A percentile compares a stretch with the other conserved stretches of the same genome.
Evolutionary conservation across 805 yeast genomes (phyloP).

Genomic region (Zygotorulaspora florentina): DNA sequence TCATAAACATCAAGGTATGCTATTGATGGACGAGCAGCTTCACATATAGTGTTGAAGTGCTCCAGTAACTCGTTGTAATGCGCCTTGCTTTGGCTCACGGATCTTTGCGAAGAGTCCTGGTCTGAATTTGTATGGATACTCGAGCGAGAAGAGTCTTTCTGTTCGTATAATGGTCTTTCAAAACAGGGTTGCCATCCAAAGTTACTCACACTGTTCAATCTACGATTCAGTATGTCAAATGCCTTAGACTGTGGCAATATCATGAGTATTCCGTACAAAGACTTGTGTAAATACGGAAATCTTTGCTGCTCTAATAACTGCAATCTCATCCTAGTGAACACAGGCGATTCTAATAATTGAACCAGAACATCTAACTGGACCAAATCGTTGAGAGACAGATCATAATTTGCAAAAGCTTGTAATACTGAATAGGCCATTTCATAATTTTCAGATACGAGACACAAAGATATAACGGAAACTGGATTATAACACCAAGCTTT

Average conservation of each 20-base stretch:
- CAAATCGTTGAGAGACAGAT: slow-evolving; percentile 63
- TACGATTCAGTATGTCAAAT: slow-evolving; percentile 70
- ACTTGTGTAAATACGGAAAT: slow-evolving; percentile 76
- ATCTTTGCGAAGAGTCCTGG: slow-evolving; percentile 21
- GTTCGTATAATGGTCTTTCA: slow-evolving; percentile 5
- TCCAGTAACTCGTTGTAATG: slow-evolving; percentile 30
- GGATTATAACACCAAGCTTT: slow-evolving; percentile 90
- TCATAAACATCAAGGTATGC: slow-evolving; percentile 13
- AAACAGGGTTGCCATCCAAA: slow-evolving; percentile 24
- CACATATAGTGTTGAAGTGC: slow-evolving; percentile 28
- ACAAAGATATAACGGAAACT: slow-evolving; percentile 79
- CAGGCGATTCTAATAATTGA: slow-evolving; percentile 88
- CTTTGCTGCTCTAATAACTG: slow-evolving; percentile 85
- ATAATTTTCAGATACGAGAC: slow-evolving; percentile 82
- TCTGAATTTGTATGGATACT: slow-evolving; percentile 12
- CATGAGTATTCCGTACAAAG: slow-evolving; percentile 90
- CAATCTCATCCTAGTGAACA: slow-evolving; percentile 77
- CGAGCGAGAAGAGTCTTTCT: slow-evolving; percentile 9
- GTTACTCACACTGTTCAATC: slow-evolving; percentile 48
- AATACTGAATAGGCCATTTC: slow-evolving; percentile 82
- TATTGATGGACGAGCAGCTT: slow-evolving; percentile 12
- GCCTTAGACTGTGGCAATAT: slow-evolving; percentile 91
- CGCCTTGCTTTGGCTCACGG: slow-evolving; percentile 27
- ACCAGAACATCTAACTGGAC: slow-evolving; percentile 87
- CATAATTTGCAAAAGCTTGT: slow-evolving; percentile 75